phyloP scores from a whole-genome alignment of 2,329 filamentous ascomycete species.

The Neofusicoccum parvum region DNA sequence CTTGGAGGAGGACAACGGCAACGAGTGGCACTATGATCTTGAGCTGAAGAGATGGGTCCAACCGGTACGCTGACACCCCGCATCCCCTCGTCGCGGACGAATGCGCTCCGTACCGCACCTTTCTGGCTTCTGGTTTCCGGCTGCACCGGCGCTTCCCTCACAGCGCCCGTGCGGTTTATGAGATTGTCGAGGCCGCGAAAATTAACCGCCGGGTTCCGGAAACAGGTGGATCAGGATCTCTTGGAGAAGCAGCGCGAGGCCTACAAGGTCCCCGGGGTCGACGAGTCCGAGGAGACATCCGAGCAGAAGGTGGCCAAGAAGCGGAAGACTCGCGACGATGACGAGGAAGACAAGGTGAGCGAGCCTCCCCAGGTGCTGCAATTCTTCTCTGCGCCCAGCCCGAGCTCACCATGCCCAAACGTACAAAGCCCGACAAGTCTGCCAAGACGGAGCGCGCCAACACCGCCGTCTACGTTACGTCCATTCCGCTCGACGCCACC shows the following conservation, averaged over 20 bases:
- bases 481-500: constrained; percentile 77
- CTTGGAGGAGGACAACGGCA: constrained; percentile 43
- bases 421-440: not conserved
- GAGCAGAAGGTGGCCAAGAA: constrained; percentile 3
- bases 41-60: constrained; percentile 75
- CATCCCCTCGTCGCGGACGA: constrained; percentile 19
- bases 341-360: constrained; percentile 5
- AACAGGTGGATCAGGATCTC: constrained; percentile 61
- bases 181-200: constrained; percentile 29
- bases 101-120: constrained; percentile 25
- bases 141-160: constrained; percentile 19
- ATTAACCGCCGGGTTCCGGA: constrained; percentile 27
- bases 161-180: constrained; percentile 6
- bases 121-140: constrained; percentile 27
- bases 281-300: constrained; percentile 30
- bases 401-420: constrained; percentile 24
- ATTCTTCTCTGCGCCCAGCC: no score
- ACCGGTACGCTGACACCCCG: constrained; percentile 48
- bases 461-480: constrained; percentile 75
- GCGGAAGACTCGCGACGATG: constrained; percentile 4
- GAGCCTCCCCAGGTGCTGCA: no score
- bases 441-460: constrained; percentile 30
- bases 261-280: constrained; percentile 59
- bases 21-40: constrained; percentile 81
- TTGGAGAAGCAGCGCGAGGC: constrained; percentile 63